These are phyloP conservation scores for Colletotrichum sp. DNA, from an alignment of 2,329 filamentous ascomycete species.

Conservation along the genomic window DNA sequence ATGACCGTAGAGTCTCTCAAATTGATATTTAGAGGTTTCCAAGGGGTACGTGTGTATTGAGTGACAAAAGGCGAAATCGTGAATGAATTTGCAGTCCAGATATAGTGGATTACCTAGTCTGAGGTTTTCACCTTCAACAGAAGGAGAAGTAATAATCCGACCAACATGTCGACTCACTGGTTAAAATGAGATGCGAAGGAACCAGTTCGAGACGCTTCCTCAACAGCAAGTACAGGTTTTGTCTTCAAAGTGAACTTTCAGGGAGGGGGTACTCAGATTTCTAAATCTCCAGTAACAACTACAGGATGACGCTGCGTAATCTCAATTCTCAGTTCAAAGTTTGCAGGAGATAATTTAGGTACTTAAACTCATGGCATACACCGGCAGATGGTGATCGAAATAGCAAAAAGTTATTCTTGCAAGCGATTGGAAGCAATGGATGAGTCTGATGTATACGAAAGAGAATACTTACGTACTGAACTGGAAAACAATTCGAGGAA, in stretches of 20 bases:
- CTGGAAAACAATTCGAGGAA: neutral
- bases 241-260: neutral
- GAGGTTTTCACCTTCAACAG: neutral
- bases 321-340: neutral
- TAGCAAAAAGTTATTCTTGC: accelerated
- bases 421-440: neutral
- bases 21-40: neutral
- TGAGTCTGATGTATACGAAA: neutral
- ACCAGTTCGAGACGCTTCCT: neutral
- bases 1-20: neutral
- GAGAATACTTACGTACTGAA: neutral
- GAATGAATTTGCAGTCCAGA: neutral
- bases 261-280: neutral
- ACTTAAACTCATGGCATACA: neutral
- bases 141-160: neutral
- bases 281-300: neutral
- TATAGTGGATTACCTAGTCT: neutral
- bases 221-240: neutral
- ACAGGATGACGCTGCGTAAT: neutral
- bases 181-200: neutral
- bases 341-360: neutral
- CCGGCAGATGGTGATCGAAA: neutral
- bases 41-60: neutral
- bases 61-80: neutral
- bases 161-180: neutral